Base-by-base conservation (phyloP, 164 flowering plant species). In the Chimonanthus salicifolius region DNA sequence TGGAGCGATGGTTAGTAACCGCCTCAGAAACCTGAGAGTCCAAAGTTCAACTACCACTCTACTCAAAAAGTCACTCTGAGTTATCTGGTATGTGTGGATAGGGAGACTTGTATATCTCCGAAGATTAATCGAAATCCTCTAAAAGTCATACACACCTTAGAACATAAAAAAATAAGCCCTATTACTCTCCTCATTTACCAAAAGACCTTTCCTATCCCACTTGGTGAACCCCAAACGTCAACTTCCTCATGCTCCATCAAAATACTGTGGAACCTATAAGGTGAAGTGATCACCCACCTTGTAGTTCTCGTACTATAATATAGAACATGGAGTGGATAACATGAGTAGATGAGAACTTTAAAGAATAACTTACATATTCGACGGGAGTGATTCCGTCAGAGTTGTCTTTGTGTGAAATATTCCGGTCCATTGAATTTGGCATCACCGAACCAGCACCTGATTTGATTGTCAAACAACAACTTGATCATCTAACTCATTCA, bases 291-390 rank as follows among this genome's bases (percentile, higher is more conserved):
- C n/a, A 54, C n/a, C 60, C 60, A 54, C 4, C 3, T 3, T 54
- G 4, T 72, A 65, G 8, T 47, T 49, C 72, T 44, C 65, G 51
- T 50, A 58, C 21, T 20, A 20, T 20, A 20, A 20, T 20, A 20
- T 20, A 20, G 21, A 20, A 20, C 21, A 20, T 20, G 21, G 21
- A 20, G 21, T 20, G 0, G 21, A 20, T 20, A 20, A 20, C 58
- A 16, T n/a, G 10, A 15, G 6, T 44, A 33, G 21, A 16, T 13
- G 7, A 21, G 13, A 7, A 60, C 47, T 4, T 68, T 11, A 46
- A 4, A 10, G 43, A 11, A 16, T 21, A 60, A 75, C 80, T 45
- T 80, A 81, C 82, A 4, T 10, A 46, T 67, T 74, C 77, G 64
- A 66, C 44, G 11, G 70, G 20, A 10, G 48, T 15, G 49, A 70